These are phyloP conservation scores for Aspergillus puulaauensis DNA, from an alignment of 2,329 filamentous ascomycete genomes.

Conservation along the genomic window DNA sequence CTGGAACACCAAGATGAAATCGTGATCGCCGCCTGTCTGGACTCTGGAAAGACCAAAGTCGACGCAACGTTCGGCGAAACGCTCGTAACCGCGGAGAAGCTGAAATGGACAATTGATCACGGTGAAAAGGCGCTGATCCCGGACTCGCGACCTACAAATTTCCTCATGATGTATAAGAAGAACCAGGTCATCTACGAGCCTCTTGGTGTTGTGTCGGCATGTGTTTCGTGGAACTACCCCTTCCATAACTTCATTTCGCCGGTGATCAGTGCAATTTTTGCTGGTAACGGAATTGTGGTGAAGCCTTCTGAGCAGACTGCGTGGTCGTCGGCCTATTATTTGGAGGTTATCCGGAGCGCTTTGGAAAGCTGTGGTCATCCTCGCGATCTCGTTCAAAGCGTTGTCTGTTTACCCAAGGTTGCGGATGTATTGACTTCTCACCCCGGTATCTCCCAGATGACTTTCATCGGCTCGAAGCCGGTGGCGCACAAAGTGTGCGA, in stretches of 20 bases:
- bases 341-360: constrained; percentile 73
- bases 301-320: constrained; percentile 95
- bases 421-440: constrained; percentile 84
- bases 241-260: constrained; percentile 95
- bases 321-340: constrained; percentile 85
- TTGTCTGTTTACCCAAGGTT: constrained; percentile 83
- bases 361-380: constrained; percentile 80
- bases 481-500: constrained; percentile 87
- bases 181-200: constrained; percentile 91
- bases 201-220: constrained; percentile 84
- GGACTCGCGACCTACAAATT: constrained; percentile 76
- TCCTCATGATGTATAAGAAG: constrained; percentile 93
- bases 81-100: constrained; percentile 87
- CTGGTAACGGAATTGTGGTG: constrained; percentile 87
- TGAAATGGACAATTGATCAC: constrained; percentile 90
- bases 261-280: constrained; percentile 84
- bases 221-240: constrained; percentile 95
- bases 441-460: constrained; percentile 79
- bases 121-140: constrained; percentile 77
- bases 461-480: constrained; percentile 88
- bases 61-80: constrained; percentile 95
- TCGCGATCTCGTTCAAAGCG: constrained; percentile 75
- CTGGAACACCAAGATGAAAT: constrained; percentile 88
- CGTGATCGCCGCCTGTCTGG: constrained; percentile 79
- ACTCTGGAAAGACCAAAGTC: constrained; percentile 94